Conservation (phyloP, 768 basidiomycete genomes). For the Mycena leptocephala region DNA sequence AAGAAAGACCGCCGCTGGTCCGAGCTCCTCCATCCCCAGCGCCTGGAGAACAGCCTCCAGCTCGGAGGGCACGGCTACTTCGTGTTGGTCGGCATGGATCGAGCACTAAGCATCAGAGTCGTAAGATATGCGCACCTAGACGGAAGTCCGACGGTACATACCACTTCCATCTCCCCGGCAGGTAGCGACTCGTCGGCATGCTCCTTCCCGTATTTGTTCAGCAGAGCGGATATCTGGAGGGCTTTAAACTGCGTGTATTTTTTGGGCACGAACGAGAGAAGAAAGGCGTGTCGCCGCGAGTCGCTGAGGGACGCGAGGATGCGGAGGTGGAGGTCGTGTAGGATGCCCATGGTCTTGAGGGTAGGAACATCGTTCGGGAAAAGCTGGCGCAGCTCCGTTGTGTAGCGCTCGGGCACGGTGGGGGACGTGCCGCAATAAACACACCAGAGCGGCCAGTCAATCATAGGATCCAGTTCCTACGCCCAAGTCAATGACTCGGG, state of each 20-base stretch:
- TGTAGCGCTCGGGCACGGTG: neutral
- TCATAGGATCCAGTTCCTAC: neutral
- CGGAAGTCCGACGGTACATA: neutral
- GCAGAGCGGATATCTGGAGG: neutral
- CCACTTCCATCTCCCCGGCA: neutral
- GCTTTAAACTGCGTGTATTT: neutral
- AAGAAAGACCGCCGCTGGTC: neutral
- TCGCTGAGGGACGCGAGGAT: neutral
- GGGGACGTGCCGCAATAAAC: neutral
- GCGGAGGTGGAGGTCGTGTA: conserved; percentile 23
- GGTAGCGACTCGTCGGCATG: neutral
- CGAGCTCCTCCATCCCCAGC: conserved; percentile 22
- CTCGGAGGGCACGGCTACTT: neutral
- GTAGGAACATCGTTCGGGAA: neutral
- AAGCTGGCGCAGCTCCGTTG: neutral
- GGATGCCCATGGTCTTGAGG: conserved; percentile 5
- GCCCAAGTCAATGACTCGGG: neutral
- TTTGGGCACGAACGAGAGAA: neutral
- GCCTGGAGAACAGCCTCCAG: neutral
- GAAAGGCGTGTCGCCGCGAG: neutral
- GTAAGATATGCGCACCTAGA: neutral
- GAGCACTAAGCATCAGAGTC: neutral
- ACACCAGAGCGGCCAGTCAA: conserved; percentile 12
- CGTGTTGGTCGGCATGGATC: neutral
- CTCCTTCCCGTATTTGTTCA: neutral